Percentiles rank a stretch among this genome's conserved stretches.
Conservation (phyloP, 805 yeast species). For the Nakazawaea pomicola region DNA sequence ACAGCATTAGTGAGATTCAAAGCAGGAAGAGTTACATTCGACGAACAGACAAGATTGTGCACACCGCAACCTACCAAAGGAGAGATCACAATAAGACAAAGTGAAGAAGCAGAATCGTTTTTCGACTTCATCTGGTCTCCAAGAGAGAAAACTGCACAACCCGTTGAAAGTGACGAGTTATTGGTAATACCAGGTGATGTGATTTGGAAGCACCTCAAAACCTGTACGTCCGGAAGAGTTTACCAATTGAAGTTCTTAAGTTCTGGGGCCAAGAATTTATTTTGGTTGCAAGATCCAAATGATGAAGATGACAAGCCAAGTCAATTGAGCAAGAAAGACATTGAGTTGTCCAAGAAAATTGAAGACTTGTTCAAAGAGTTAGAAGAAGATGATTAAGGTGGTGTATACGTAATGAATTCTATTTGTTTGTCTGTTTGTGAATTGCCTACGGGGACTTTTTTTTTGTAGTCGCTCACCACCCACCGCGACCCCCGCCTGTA, state of each 20-base stretch:
- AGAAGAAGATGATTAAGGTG: slow-evolving; percentile 34
- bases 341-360: slow-evolving; percentile 41
- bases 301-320: slow-evolving; percentile 59
- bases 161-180: slow-evolving; percentile 52
- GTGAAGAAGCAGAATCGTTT: slow-evolving; percentile 68
- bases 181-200: slow-evolving; percentile 84
- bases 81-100: slow-evolving; percentile 50
- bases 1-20: slow-evolving; percentile 43
- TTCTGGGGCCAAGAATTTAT: slow-evolving; percentile 39
- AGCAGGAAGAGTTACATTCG: slow-evolving; percentile 72
- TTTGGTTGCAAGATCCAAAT: slow-evolving; percentile 73
- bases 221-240: slow-evolving; percentile 76
- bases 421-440: neutral
- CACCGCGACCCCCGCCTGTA: too few species aligned
- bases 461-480: too few species aligned
- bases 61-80: slow-evolving; percentile 74
- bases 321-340: slow-evolving; percentile 56
- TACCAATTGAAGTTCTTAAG: slow-evolving; percentile 32
- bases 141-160: slow-evolving; percentile 41
- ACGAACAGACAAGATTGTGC: slow-evolving; percentile 56
- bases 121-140: slow-evolving; percentile 72
- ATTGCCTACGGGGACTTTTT: too few species aligned
- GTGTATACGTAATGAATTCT: slow-evolving; percentile 21
- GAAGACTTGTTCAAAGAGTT: slow-evolving; percentile 40
- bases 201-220: slow-evolving; percentile 61